Conservation (phyloP, 192 early-diverging fungal species). For the Endogone sp. region DNA sequence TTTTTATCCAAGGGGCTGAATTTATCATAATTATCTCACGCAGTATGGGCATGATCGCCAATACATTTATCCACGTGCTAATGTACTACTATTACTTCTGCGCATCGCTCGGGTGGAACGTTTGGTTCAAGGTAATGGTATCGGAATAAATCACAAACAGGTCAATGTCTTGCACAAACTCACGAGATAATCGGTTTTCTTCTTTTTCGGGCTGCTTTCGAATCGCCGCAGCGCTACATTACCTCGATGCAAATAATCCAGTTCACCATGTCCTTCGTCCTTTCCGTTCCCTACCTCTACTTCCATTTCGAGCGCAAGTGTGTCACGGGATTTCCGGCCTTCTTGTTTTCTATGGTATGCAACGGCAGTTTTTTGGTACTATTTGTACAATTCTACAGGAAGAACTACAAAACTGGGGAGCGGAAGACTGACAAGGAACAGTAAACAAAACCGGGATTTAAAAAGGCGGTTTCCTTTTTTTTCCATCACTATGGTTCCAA, state of each 20-base stretch:
- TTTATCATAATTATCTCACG: neutral
- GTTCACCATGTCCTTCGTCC: constrained; percentile 36
- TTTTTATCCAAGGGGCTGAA: neutral
- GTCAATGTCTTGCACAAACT: neutral
- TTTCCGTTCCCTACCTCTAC: constrained; percentile 38
- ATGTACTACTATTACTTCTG: constrained; percentile 53
- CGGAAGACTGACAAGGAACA: too few species aligned
- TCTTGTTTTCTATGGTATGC: constrained; percentile 35
- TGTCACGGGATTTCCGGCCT: constrained; percentile 20
- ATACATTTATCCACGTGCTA: constrained; percentile 43
- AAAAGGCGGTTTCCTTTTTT: too few species aligned
- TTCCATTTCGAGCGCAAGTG: constrained; percentile 33
- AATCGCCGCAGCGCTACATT: constrained; percentile 30
- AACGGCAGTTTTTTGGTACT: constrained; percentile 38
- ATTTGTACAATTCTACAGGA: constrained; percentile 42
- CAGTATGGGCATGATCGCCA: constrained; percentile 37
- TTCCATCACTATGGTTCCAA: too few species aligned
- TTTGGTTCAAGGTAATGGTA: constrained; percentile 50
- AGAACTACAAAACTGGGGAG: constrained; percentile 42
- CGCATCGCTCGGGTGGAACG: constrained; percentile 28
- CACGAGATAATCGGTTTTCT: too few species aligned
- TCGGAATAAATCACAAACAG: too few species aligned
- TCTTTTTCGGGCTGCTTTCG: too few species aligned
- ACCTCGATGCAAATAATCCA: constrained; percentile 46
- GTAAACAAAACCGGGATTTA: too few species aligned